Evolutionary conservation across 768 basidiomycete species (phyloP).

Genomic region (Tulasnella sp.): DNA sequence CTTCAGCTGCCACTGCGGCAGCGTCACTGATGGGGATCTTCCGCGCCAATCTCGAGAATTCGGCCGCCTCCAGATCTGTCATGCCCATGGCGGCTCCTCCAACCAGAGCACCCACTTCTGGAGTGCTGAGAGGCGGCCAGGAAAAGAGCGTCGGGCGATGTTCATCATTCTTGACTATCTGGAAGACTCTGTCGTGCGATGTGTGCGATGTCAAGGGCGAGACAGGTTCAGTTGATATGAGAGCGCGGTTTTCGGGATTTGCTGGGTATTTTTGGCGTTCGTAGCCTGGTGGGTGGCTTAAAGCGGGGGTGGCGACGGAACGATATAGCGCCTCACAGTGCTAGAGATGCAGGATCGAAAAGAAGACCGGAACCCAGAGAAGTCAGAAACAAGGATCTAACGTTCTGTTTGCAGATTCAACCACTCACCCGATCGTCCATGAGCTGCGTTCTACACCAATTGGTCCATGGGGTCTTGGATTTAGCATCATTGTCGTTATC

Average conservation of each 20-base stretch:
- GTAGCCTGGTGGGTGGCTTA: constrained; percentile 1
- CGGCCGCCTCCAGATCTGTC: no score
- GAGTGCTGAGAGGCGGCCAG: no score
- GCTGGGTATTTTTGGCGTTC: constrained; percentile 34
- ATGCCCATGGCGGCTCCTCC: no score
- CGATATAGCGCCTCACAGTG: no score
- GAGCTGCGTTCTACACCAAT: constrained; percentile 75
- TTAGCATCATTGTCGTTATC: constrained; percentile 62
- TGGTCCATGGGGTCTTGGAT: constrained; percentile 66
- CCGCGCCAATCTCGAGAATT: no score
- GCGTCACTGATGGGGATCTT: background rate
- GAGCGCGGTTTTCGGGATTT: constrained; percentile 50
- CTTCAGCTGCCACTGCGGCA: background rate
- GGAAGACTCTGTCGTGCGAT: constrained; percentile 10
- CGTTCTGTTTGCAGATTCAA: background rate
- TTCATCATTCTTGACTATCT: constrained; percentile 7
- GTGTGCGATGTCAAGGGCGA: background rate
- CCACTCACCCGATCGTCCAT: constrained; percentile 30
- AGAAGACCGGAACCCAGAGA: background rate
- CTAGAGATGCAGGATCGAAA: background rate
- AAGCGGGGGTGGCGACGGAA: background rate
- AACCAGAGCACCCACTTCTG: no score
- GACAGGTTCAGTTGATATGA: constrained; percentile 30
- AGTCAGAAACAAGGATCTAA: background rate
- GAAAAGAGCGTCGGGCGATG: constrained; percentile 32